These are phyloP conservation scores for Aspergillus fijiensis DNA, from an alignment of 2,329 filamentous ascomycete species.

Conservation along the genomic window DNA sequence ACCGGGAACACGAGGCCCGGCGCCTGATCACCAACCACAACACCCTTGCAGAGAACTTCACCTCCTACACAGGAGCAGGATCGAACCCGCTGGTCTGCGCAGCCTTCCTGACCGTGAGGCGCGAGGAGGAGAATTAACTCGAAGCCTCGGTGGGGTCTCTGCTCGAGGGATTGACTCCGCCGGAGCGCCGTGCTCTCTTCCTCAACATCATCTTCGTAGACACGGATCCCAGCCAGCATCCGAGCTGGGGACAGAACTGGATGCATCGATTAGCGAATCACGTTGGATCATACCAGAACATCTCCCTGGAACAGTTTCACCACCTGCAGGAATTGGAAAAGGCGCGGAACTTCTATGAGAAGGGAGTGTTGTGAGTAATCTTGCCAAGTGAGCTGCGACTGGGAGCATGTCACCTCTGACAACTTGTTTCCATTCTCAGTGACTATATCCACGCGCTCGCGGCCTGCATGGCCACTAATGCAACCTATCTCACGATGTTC, in stretches of 20 bases:
- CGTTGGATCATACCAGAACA: slow-evolving; percentile 20
- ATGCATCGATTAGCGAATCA: slow-evolving; percentile 20
- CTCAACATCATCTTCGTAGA: slow-evolving; percentile 26
- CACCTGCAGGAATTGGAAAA: slow-evolving; percentile 26
- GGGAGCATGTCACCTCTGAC: not conserved
- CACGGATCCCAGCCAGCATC: slow-evolving; percentile 25
- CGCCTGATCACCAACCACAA: slow-evolving; percentile 25
- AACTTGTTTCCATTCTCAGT: slow-evolving; percentile 7
- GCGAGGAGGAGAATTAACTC: slow-evolving; percentile 24
- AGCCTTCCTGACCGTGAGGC: slow-evolving; percentile 25
- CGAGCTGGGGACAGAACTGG: slow-evolving; percentile 28
- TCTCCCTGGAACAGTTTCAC: slow-evolving; percentile 18
- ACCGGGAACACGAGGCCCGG: slow-evolving; percentile 23
- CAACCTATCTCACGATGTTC: slow-evolving; percentile 37
- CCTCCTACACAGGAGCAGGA: slow-evolving; percentile 1
- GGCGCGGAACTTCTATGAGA: slow-evolving; percentile 30
- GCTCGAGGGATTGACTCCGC: slow-evolving; percentile 21
- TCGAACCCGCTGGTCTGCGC: slow-evolving; percentile 21
- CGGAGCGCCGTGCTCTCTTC: slow-evolving; percentile 23
- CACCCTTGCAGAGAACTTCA: slow-evolving; percentile 10
- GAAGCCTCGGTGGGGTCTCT: slow-evolving; percentile 27
- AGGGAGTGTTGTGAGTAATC: slow-evolving; percentile 32
- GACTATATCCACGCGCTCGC: slow-evolving; percentile 35
- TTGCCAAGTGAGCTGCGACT: too few species aligned
- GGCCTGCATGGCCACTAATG: slow-evolving; percentile 28